Conservation (phyloP, 208 protist species). For the Porcisia hertigi region DNA sequence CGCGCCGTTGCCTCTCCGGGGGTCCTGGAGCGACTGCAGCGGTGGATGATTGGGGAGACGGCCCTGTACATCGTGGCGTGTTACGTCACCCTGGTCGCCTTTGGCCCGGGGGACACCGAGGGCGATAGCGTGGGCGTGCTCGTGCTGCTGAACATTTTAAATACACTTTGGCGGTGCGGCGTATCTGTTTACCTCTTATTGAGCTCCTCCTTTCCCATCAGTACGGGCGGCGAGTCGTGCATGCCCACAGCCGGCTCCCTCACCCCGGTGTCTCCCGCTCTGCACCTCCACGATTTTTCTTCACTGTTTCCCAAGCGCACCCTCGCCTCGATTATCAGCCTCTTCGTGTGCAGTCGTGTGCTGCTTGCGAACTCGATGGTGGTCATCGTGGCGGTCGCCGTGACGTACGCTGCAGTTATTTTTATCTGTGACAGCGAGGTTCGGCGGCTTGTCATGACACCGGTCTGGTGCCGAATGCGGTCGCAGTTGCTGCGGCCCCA, state of each 20-base stretch:
- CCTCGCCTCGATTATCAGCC: slow-evolving; percentile 3
- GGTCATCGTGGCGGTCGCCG: slow-evolving; percentile 4
- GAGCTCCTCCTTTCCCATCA: slow-evolving; percentile 7
- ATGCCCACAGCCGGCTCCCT: background rate
- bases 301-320: slow-evolving; percentile 15
- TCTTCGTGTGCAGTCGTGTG: slow-evolving; percentile 31
- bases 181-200: slow-evolving; percentile 40
- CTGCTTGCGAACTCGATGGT: slow-evolving; percentile 8
- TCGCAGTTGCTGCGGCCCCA: background rate
- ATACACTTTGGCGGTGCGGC: slow-evolving; percentile 47
- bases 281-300: slow-evolving; percentile 7
- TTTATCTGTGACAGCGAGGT: slow-evolving; percentile 37
- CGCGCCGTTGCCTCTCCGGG: slow-evolving; percentile 53
- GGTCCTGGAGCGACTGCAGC: slow-evolving; percentile 48
- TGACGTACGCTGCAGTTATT: slow-evolving; percentile 32
- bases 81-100: slow-evolving; percentile 38
- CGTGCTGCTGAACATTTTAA: slow-evolving; percentile 50
- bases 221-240: background rate
- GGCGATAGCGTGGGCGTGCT: slow-evolving; percentile 34
- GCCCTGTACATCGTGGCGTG: slow-evolving; percentile 57
- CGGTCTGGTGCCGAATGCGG: slow-evolving; percentile 11
- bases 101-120: slow-evolving; percentile 6
- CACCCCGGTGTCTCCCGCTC: background rate
- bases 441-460: slow-evolving; percentile 20
- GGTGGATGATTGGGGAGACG: slow-evolving; percentile 51